Evolutionary conservation across 164 flowering plant genomes (phyloP), one percentile per base, ranked within the genome.

Genomic region (Macadamia integrifolia): DNA sequence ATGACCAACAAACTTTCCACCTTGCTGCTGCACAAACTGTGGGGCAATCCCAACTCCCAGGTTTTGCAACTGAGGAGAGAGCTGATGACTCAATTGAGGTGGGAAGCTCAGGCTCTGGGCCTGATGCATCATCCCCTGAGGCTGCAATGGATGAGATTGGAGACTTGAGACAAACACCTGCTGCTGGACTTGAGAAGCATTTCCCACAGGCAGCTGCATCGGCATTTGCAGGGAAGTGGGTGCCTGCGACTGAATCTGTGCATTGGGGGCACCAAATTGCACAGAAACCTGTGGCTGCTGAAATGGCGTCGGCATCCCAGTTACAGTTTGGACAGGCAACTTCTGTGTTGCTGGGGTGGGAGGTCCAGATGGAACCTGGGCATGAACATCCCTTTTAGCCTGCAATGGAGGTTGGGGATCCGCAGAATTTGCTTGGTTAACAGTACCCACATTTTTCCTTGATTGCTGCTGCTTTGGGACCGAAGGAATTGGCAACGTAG

Each of bases 51-150:
- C 80, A 10, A 90, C 81, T 57, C 89, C 88, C 66, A 88, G 50
- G 71, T 77, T 87, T 40, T 91, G 84, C 70, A 86, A 35, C 69
- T 81, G 97, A 71, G 84, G 88, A n/a, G 84, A 73, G 62, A 90
- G 52, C 76, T 87, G 98, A 64, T 86, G 82, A 66, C 77, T 80
- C 75, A 88, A 83, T 72, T 75, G 91, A 66, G 91, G 42, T 28
- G 89, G 30, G 74, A 82, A 92, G 62, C 75, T 76, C 76, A 87
- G 18, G 60, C 80, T 66, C 75, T 83, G 98, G 3, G 85, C 89
- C 76, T 87, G 98, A 77, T 89, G 90, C 77, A 90, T 79, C 59
- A 87, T 71, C 48, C 89, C 92, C 73, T 78, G 91, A 61, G 84
- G 75, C 65, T 78, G 93, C 80, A 88, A 66, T 28, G 77, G 84